Conservation (phyloP, 1,284 basidiomycete species). For the Papiliotrema laurentii region DNA sequence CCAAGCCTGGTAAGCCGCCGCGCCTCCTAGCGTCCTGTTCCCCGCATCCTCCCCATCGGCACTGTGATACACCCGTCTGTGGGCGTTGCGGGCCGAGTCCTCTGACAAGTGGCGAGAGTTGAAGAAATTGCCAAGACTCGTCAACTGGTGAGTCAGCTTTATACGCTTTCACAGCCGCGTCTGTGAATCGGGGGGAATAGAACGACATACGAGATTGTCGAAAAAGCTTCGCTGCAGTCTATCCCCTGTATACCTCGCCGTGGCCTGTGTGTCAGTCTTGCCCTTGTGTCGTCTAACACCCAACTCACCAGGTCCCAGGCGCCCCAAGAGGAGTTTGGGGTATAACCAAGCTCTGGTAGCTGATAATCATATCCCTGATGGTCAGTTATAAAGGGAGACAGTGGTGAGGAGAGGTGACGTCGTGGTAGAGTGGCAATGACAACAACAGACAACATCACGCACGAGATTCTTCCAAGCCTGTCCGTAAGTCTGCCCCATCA, state of each 20-base stretch:
- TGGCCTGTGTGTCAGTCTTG: conserved; percentile 21
- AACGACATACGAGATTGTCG: conserved; percentile 36
- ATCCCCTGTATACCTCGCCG: conserved; percentile 26
- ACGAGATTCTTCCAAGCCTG: conserved; percentile 28
- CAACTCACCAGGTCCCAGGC: conserved; percentile 36
- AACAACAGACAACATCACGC: no score
- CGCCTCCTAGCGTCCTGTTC: conserved; percentile 39
- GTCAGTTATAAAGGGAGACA: neutral
- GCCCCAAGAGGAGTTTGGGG: conserved; percentile 28
- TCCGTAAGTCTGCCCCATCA: conserved; percentile 4
- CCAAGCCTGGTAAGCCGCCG: conserved; percentile 43
- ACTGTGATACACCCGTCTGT: conserved; percentile 34
- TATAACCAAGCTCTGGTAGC: conserved; percentile 27
- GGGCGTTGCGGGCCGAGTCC: conserved; percentile 34
- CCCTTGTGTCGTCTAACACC: neutral
- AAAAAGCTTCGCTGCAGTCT: conserved; percentile 38
- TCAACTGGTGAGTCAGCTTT: no score
- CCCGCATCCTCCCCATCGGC: conserved; percentile 33
- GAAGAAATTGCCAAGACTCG: conserved; percentile 33
- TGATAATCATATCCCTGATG: conserved; percentile 34
- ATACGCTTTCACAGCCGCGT: no score
- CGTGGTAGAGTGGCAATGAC: neutral
- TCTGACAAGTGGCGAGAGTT: conserved; percentile 33
- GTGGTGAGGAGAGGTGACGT: neutral
- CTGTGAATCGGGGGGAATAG: no score